Conservation (phyloP, 352 stramenopile genomes). For the Phytophthora tubulina region DNA sequence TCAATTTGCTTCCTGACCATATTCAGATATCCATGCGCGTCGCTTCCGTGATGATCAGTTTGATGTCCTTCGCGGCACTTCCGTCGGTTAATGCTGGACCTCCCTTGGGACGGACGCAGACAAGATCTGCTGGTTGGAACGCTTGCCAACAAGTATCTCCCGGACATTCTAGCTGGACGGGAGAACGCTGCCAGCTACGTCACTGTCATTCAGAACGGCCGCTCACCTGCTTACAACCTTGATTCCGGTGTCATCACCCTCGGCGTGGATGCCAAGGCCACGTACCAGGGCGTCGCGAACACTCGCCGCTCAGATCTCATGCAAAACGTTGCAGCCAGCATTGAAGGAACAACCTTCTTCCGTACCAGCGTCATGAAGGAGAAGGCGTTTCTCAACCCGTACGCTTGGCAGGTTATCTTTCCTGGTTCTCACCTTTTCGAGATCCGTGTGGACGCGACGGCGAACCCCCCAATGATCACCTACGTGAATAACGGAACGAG, state of each 20-base stretch:
- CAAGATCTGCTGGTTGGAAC: too few relatives aligned
- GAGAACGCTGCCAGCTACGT: too few relatives aligned
- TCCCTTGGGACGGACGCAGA: too few relatives aligned
- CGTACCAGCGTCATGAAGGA: conserved; percentile 64
- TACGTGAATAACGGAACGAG: conserved; percentile 56
- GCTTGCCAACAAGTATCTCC: too few relatives aligned
- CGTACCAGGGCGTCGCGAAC: conserved; percentile 59
- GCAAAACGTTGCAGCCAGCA: conserved; percentile 55
- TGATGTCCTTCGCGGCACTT: too few relatives aligned
- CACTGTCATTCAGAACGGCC: too few relatives aligned
- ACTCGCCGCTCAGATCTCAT: conserved; percentile 72
- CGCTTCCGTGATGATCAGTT: too few relatives aligned
- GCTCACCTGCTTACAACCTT: too few relatives aligned
- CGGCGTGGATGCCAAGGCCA: conserved; percentile 54
- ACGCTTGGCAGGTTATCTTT: conserved; percentile 72
- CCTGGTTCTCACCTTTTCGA: conserved; percentile 65
- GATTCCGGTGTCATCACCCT: conserved; percentile 6
- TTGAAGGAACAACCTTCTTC: conserved; percentile 59
- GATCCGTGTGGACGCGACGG: conserved; percentile 60
- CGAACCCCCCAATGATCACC: conserved; percentile 55
- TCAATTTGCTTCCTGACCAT: too few relatives aligned
- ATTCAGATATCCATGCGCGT: too few relatives aligned
- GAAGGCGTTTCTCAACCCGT: conserved; percentile 57
- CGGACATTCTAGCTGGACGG: too few relatives aligned
- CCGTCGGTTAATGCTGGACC: too few relatives aligned